phyloP scores from a whole-genome alignment of 805 yeast genomes.

The Wilhelminamyces savonicus region DNA sequence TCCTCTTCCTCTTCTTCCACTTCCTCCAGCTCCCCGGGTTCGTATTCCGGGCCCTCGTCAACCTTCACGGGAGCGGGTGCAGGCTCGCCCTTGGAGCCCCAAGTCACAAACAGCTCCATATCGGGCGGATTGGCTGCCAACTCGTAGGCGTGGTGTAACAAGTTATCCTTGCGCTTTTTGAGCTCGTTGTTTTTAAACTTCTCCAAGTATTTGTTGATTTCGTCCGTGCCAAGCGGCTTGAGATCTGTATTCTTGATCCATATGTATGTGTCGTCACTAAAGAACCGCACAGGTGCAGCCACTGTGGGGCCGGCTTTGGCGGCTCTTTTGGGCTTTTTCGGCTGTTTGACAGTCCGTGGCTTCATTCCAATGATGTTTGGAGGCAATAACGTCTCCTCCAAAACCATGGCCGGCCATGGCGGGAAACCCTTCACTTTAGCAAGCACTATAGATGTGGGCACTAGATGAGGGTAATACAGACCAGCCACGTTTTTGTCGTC shows the following conservation, averaged over 20 bases:
- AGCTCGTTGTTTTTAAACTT: constrained; percentile 6
- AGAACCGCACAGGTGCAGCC: constrained; percentile 58
- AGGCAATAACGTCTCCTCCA: constrained; percentile 57
- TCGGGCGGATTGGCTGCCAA: constrained; percentile 44
- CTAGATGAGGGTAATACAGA: too few species aligned
- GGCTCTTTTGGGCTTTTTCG: constrained; percentile 9
- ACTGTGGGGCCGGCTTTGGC: constrained; percentile 7
- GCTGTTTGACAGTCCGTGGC: constrained; percentile 38
- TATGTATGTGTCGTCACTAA: constrained; percentile 65
- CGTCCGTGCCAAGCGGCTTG: constrained; percentile 35
- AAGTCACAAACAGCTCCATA: constrained; percentile 32
- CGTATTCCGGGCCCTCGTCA: constrained; percentile 6
- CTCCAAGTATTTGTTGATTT: constrained; percentile 33
- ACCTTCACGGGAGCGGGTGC: constrained; percentile 37
- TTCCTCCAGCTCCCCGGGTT: constrained; percentile 12
- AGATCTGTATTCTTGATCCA: constrained; percentile 57
- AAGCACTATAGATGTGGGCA: constrained; percentile 31
- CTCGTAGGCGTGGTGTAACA: constrained; percentile 45
- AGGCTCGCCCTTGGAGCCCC: constrained; percentile 41
- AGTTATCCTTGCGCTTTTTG: constrained; percentile 35
- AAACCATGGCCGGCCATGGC: constrained; percentile 86
- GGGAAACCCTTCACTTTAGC: constrained; percentile 86
- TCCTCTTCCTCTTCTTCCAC: constrained; percentile 6
- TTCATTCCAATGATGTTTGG: constrained; percentile 42
- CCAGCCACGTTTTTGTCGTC: too few species aligned